A percentile compares a stretch with the other conserved stretches of the same genome.
These are phyloP conservation scores for Xylaria nigripes DNA, from an alignment of 495 filamentous ascomycete genomes.

Conservation along the genomic window DNA sequence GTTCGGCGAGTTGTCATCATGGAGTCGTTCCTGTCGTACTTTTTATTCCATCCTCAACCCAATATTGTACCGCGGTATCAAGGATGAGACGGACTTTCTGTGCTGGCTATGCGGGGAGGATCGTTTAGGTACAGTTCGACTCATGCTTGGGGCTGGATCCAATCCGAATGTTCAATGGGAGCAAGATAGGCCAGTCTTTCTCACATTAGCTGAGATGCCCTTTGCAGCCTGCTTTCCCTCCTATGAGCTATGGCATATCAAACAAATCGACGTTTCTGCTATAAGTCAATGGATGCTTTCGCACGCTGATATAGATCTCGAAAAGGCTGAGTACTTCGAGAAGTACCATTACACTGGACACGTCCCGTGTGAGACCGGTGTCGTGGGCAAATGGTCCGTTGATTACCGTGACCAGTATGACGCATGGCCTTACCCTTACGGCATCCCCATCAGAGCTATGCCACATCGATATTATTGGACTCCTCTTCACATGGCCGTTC, in stretches of 20 bases:
- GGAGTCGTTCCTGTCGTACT: conserved; percentile 11
- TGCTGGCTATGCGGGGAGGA: conserved; percentile 12
- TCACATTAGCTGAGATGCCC: not conserved
- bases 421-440: too few relatives aligned
- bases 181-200: not conserved
- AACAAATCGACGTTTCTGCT: not conserved
- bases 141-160: conserved; percentile 8
- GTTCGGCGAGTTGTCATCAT: conserved; percentile 7
- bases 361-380: too few relatives aligned
- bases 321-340: not conserved
- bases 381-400: too few relatives aligned
- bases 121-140: conserved; percentile 2
- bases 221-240: not conserved
- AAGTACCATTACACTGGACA: not conserved
- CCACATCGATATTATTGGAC: conserved; percentile 14
- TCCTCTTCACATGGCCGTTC: conserved; percentile 32
- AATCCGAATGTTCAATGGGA: conserved; percentile 2
- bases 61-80: conserved; percentile 1
- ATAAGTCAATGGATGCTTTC: not conserved
- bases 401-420: too few relatives aligned
- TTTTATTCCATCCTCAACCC: conserved; percentile 2
- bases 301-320: not conserved
- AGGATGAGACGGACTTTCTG: conserved; percentile 1
- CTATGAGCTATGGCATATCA: too few relatives aligned
- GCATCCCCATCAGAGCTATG: not conserved